A percentile compares a stretch with the other conserved stretches of the same genome.
Evolutionary conservation across 306 rosid species (phyloP).

Genomic region (Castanea mollissima): DNA sequence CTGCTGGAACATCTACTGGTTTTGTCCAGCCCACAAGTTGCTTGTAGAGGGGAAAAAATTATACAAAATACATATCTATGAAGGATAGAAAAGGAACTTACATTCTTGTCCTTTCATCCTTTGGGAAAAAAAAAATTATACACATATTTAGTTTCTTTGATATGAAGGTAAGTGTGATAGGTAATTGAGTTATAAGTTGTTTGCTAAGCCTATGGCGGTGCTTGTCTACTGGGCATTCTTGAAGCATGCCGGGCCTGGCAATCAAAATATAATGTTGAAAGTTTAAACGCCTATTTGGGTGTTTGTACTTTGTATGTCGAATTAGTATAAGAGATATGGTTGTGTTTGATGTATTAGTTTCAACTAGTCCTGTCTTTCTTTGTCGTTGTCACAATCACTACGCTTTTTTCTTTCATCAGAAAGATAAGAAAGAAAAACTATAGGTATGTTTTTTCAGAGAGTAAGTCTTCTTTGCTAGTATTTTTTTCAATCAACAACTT

Average conservation of each 20-base stretch:
- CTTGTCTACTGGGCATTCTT: slow-evolving; percentile 1
- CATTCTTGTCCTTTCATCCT: not conserved
- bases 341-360: not conserved
- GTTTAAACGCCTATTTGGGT: not conserved
- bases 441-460: too few species aligned
- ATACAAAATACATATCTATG: not conserved
- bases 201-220: slow-evolving; percentile 15
- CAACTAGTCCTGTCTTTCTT: too few species aligned
- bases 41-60: not conserved
- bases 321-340: not conserved
- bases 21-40: slow-evolving; percentile 32
- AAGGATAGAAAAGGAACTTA: not conserved
- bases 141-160: not conserved
- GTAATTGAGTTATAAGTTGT: not conserved
- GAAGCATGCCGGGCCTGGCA: slow-evolving; percentile 7
- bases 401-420: too few species aligned
- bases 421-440: too few species aligned
- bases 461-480: too few species aligned
- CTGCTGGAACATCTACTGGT: slow-evolving; percentile 26
- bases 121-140: not conserved
- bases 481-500: too few species aligned
- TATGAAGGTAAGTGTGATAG: not conserved
- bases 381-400: too few species aligned
- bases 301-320: not conserved
- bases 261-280: not conserved